These are phyloP conservation scores for Lumnitzera racemosa DNA, from an alignment of 345 rosid genomes.

Conservation along the genomic window DNA sequence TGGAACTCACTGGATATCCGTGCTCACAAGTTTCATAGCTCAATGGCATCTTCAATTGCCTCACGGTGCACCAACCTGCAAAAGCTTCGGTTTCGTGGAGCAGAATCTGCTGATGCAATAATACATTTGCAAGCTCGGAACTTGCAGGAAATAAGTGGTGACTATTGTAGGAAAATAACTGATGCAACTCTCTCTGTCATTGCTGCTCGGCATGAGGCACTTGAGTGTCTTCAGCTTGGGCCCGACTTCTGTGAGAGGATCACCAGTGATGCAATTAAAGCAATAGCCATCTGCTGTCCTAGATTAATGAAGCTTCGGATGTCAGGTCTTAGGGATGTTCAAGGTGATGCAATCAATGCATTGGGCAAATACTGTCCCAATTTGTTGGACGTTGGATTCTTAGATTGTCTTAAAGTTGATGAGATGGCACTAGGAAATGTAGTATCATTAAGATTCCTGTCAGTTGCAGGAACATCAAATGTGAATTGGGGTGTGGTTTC, in stretches of 20 bases:
- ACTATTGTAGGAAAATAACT: slow-evolving; percentile 67
- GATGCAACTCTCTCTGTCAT: slow-evolving; percentile 72
- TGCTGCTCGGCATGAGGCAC: slow-evolving; percentile 63
- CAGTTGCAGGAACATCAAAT: slow-evolving; percentile 79
- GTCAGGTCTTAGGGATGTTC: slow-evolving; percentile 68
- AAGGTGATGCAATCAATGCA: slow-evolving; percentile 65
- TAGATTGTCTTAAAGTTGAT: slow-evolving; percentile 65
- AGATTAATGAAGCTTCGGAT: slow-evolving; percentile 62
- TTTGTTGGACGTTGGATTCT: slow-evolving; percentile 55
- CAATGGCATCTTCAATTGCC: slow-evolving; percentile 46
- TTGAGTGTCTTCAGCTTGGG: slow-evolving; percentile 79
- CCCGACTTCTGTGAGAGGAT: slow-evolving; percentile 78
- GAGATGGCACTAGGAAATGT: slow-evolving; percentile 58
- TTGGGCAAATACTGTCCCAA: slow-evolving; percentile 56
- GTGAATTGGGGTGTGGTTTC: slow-evolving; percentile 66
- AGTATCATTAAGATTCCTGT: slow-evolving; percentile 45
- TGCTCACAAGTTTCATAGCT: slow-evolving; percentile 52
- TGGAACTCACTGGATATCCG: slow-evolving; percentile 76
- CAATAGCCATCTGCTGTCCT: slow-evolving; percentile 62
- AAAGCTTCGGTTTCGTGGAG: slow-evolving; percentile 66
- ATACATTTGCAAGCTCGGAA: slow-evolving; percentile 55
- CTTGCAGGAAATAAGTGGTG: slow-evolving; percentile 63
- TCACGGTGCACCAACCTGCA: slow-evolving; percentile 54
- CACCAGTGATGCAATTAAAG: slow-evolving; percentile 69
- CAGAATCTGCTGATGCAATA: slow-evolving; percentile 72